Percentiles rank a stretch among this genome's conserved stretches.
phyloP scores from a whole-genome alignment of 2,329 filamentous ascomycete species.

The Fusarium gaditjirri region DNA sequence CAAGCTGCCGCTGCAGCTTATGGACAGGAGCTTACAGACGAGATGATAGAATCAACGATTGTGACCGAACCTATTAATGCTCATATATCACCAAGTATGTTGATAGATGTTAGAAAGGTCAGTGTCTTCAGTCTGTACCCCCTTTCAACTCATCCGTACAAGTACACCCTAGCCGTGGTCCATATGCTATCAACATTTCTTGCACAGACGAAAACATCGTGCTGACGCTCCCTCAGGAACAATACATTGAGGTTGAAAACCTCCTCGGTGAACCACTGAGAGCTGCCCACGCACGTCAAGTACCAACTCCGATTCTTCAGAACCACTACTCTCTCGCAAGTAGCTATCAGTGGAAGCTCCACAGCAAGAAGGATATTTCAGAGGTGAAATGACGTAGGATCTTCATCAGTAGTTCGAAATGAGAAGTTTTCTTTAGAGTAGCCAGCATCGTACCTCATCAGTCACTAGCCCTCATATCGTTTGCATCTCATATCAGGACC shows the following conservation, averaged over 20 bases:
- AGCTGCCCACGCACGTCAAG: constrained; percentile 30
- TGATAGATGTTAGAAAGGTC: constrained; percentile 39
- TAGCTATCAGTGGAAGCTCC: constrained; percentile 40
- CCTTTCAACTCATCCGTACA: neutral
- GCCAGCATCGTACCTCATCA: neutral
- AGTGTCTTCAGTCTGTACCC: neutral
- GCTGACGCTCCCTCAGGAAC: constrained; percentile 32
- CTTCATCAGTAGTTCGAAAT: neutral
- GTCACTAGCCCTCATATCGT: neutral
- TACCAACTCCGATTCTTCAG: constrained; percentile 28
- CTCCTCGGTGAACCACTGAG: constrained; percentile 41
- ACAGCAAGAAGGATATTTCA: constrained; percentile 6
- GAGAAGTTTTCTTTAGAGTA: neutral
- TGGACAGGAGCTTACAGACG: constrained; percentile 36
- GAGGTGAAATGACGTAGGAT: neutral
- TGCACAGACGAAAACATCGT: neutral
- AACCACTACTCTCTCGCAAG: constrained; percentile 36
- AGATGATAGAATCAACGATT: constrained; percentile 38
- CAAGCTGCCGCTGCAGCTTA: constrained; percentile 36
- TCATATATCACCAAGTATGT: constrained; percentile 41
- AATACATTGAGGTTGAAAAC: constrained; percentile 43
- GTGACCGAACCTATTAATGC: constrained; percentile 38
- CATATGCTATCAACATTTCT: neutral
- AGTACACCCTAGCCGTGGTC: neutral
- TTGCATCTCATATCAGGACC: neutral